Conservation (phyloP, 129 eudicot genomes). For the Tagetes erecta region DNA sequence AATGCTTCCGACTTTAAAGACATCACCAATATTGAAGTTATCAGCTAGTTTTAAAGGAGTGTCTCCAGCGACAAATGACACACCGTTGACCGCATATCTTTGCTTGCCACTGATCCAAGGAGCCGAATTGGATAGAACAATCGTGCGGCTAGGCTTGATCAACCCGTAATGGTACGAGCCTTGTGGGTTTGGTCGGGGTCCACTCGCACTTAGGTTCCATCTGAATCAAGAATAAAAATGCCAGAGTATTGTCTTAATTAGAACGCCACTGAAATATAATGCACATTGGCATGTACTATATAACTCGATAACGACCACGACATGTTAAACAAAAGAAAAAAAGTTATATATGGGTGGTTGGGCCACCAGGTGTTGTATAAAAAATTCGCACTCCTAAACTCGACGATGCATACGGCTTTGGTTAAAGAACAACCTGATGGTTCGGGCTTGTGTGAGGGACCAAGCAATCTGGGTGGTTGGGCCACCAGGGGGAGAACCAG, state of each 20-base stretch:
- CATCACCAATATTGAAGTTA: conserved; percentile 84
- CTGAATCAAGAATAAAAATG: conserved; percentile 19
- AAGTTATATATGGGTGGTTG: too few species aligned
- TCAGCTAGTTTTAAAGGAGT: conserved; percentile 91
- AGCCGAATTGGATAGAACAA: conserved; percentile 86
- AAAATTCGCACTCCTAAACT: too few species aligned
- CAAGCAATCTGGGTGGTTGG: conserved; percentile 75
- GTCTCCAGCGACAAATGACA: conserved; percentile 65
- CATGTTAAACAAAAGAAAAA: too few species aligned
- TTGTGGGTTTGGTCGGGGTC: conserved; percentile 97
- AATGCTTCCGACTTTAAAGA: conserved; percentile 70
- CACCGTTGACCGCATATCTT: conserved; percentile 90
- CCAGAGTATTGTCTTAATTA: too few species aligned
- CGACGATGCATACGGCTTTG: too few species aligned
- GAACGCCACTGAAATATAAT: too few species aligned
- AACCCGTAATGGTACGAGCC: conserved; percentile 96
- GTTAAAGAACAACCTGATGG: conserved; percentile 13
- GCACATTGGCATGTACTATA: too few species aligned
- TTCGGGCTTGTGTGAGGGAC: conserved; percentile 77
- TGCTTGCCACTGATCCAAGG: conserved; percentile 76
- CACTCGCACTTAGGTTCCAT: conserved; percentile 88
- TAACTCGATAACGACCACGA: too few species aligned
- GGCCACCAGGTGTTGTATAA: too few species aligned
- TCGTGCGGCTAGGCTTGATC: conserved; percentile 72
- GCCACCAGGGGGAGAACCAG: conserved; percentile 76